Percentiles rank a stretch among this genome's conserved stretches.
phyloP scores from a whole-genome alignment of 164 flowering plant species.

The Stephania japonica region DNA sequence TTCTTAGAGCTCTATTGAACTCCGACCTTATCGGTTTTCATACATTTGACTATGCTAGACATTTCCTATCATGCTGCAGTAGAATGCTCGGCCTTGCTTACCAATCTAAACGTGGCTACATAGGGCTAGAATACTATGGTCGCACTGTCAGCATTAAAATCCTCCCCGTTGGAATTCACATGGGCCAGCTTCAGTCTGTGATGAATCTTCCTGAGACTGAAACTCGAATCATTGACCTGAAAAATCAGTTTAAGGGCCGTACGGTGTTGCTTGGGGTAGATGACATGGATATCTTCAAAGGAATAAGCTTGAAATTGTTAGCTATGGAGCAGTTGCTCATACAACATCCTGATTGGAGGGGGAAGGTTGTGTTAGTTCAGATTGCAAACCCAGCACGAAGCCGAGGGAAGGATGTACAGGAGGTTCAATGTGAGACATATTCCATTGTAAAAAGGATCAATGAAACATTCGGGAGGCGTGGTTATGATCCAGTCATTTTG shows the following conservation, averaged over 20 bases:
- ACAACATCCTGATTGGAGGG: slow-evolving; percentile 44
- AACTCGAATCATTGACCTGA: slow-evolving; percentile 30
- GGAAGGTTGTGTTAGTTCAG: slow-evolving; percentile 52
- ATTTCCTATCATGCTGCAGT: slow-evolving; percentile 65
- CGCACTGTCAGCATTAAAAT: slow-evolving; percentile 59
- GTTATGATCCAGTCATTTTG: slow-evolving; percentile 47
- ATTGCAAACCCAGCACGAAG: slow-evolving; percentile 67
- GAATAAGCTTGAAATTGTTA: slow-evolving; percentile 53
- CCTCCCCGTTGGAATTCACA: slow-evolving; percentile 57
- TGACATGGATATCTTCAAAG: slow-evolving; percentile 69
- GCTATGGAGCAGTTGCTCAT: slow-evolving; percentile 54
- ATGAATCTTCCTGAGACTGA: slow-evolving; percentile 48
- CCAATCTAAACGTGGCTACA: slow-evolving; percentile 56
- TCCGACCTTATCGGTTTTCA: slow-evolving; percentile 62
- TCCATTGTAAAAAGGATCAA: slow-evolving; percentile 44
- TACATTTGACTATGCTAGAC: slow-evolving; percentile 61
- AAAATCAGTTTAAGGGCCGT: slow-evolving; percentile 28
- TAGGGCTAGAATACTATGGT: slow-evolving; percentile 56
- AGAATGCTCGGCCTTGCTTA: slow-evolving; percentile 63
- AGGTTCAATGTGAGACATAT: slow-evolving; percentile 43
- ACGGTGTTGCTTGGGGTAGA: slow-evolving; percentile 57
- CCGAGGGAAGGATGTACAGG: slow-evolving; percentile 54
- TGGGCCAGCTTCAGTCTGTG: slow-evolving; percentile 46
- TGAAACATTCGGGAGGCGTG: slow-evolving; percentile 31
- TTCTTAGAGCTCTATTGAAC: slow-evolving; percentile 49